These are phyloP conservation scores for Heimioporus sp. DNA, from an alignment of 768 basidiomycete species.

Conservation along the genomic window DNA sequence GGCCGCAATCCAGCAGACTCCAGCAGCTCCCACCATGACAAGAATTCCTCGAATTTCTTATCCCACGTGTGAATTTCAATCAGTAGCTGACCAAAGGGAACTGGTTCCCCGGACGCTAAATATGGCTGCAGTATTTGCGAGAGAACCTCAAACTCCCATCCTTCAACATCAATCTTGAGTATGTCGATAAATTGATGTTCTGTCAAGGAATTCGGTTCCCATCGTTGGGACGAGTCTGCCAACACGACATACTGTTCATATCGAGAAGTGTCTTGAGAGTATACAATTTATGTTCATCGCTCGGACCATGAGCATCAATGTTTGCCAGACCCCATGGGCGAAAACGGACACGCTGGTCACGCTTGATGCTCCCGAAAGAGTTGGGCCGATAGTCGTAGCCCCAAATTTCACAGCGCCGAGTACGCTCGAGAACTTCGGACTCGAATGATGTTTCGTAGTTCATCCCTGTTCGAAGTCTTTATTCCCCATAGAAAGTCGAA, in stretches of 20 bases:
- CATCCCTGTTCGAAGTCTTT: conserved; percentile 33
- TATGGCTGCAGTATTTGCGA: conserved; percentile 38
- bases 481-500: background rate
- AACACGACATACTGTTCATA: conserved; percentile 35
- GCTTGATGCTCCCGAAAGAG: conserved; percentile 33
- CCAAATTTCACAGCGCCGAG: conserved; percentile 53
- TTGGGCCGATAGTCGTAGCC: conserved; percentile 53
- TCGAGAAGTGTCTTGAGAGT: conserved; percentile 46
- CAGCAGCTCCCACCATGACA: conserved; percentile 46
- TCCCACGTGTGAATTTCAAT: conserved; percentile 44
- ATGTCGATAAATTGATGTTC: conserved; percentile 39
- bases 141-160: conserved; percentile 46
- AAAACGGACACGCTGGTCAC: conserved; percentile 41
- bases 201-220: conserved; percentile 5
- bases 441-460: conserved; percentile 67
- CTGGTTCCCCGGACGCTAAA: conserved; percentile 32
- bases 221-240: background rate
- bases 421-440: conserved; percentile 49
- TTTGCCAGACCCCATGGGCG: conserved; percentile 40
- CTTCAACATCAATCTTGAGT: conserved; percentile 48
- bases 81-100: conserved; percentile 48
- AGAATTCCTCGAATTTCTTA: conserved; percentile 35
- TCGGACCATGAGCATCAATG: conserved; percentile 33
- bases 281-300: conserved; percentile 37
- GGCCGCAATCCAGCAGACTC: conserved; percentile 47